Conservation (phyloP, 2,329 filamentous ascomycete species). For the Penicillium sp. region DNA sequence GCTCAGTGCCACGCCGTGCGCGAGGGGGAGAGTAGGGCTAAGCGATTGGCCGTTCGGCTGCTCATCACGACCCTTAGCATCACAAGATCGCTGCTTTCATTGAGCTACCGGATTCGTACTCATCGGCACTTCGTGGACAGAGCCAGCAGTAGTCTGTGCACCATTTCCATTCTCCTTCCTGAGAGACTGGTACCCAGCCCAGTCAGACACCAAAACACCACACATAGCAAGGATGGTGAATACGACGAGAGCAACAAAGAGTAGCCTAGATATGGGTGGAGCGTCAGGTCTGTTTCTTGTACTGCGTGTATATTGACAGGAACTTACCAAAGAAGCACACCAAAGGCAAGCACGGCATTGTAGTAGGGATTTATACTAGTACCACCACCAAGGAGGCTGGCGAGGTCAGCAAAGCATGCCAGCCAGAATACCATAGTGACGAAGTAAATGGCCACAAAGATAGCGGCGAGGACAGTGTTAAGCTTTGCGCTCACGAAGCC, state of each 20-base stretch:
- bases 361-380: slow-evolving; percentile 11
- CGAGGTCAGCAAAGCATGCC: slow-evolving; percentile 30
- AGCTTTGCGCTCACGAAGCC: slow-evolving; percentile 15
- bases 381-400: slow-evolving; percentile 10
- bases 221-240: slow-evolving; percentile 28
- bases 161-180: slow-evolving; percentile 3
- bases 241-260: slow-evolving; percentile 30
- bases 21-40: slow-evolving; percentile 10
- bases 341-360: slow-evolving; percentile 31
- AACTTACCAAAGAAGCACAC: slow-evolving; percentile 18
- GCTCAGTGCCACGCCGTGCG: slow-evolving; percentile 9
- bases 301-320: not conserved
- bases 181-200: slow-evolving; percentile 26
- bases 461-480: slow-evolving; percentile 22
- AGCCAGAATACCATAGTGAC: slow-evolving; percentile 35
- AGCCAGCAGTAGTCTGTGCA: not conserved
- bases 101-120: slow-evolving; percentile 12
- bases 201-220: slow-evolving; percentile 28
- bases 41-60: slow-evolving; percentile 15
- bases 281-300: not conserved
- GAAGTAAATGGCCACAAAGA: slow-evolving; percentile 23
- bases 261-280: slow-evolving; percentile 18
- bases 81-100: slow-evolving; percentile 11
- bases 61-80: slow-evolving; percentile 19
- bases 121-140: slow-evolving; percentile 14